Evolutionary conservation across 2,329 filamentous ascomycete genomes (phyloP).

Genomic region (Gnomoniopsis smithogilvyi): DNA sequence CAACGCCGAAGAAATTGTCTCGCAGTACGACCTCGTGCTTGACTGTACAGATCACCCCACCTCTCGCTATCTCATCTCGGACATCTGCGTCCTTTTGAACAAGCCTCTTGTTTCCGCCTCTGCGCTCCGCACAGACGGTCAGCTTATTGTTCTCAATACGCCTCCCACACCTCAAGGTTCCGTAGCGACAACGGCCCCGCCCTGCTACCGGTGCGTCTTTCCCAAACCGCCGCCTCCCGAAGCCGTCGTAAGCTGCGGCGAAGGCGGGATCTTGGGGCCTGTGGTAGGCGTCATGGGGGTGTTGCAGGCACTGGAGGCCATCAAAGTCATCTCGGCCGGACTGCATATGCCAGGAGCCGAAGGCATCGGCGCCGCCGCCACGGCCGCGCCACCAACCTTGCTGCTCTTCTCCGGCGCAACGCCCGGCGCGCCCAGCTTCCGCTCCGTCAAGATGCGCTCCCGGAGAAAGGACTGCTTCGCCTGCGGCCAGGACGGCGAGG

Average conservation of each 20-base stretch:
- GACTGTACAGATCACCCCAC: slow-evolving; percentile 96
- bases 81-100: slow-evolving; percentile 75
- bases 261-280: slow-evolving; percentile 88
- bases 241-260: slow-evolving; percentile 81
- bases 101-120: slow-evolving; percentile 87
- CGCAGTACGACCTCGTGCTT: slow-evolving; percentile 75
- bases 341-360: slow-evolving; percentile 20
- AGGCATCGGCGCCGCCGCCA: not conserved
- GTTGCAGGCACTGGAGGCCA: slow-evolving; percentile 82
- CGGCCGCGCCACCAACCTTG: slow-evolving; percentile 28
- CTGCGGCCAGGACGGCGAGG: slow-evolving; percentile 61
- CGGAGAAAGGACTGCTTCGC: slow-evolving; percentile 70
- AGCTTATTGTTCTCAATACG: slow-evolving; percentile 83
- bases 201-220: slow-evolving; percentile 94
- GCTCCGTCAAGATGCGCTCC: slow-evolving; percentile 70
- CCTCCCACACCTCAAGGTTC: slow-evolving; percentile 63
- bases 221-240: slow-evolving; percentile 81
- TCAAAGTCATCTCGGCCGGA: slow-evolving; percentile 67
- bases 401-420: slow-evolving; percentile 46
- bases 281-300: slow-evolving; percentile 94
- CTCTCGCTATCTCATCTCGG: slow-evolving; percentile 88
- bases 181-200: slow-evolving; percentile 33
- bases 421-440: slow-evolving; percentile 47
- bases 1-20: slow-evolving; percentile 65
- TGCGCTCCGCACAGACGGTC: slow-evolving; percentile 83